Evolutionary conservation across 371 early-diverging fungal genomes (phyloP).

Genomic region (Haplosporangium sp.): DNA sequence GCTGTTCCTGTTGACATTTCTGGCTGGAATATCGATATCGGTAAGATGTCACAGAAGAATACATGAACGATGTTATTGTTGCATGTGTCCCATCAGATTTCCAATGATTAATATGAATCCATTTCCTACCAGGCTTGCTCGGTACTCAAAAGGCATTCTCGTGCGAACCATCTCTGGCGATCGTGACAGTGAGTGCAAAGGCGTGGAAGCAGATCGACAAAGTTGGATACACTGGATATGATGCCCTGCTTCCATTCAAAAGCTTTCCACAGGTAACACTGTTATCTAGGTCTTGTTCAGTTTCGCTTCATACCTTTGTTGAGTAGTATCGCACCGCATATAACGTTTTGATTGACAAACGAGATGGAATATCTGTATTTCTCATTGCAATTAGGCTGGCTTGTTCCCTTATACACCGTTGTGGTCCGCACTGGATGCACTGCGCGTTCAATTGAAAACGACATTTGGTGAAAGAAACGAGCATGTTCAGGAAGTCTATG

Average conservation of each 20-base stretch:
- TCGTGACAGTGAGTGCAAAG: conserved; percentile 41
- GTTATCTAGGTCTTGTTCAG: background rate
- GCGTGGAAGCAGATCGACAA: conserved; percentile 54
- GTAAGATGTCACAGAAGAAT: conserved; percentile 1
- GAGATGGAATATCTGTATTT: background rate
- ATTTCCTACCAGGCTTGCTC: conserved; percentile 23
- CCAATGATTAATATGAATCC: too few species aligned
- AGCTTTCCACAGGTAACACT: conserved; percentile 14
- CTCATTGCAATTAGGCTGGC: conserved; percentile 13
- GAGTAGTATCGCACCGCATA: too few species aligned
- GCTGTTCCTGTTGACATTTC: conserved; percentile 43
- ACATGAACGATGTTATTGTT: background rate
- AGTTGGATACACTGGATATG: conserved; percentile 47
- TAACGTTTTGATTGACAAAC: too few species aligned
- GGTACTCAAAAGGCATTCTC: conserved; percentile 52
- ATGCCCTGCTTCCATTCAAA: conserved; percentile 47
- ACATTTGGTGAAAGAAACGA: conserved; percentile 26
- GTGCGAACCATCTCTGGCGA: conserved; percentile 43
- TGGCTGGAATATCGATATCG: conserved; percentile 50
- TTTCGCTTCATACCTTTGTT: background rate
- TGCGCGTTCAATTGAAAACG: conserved; percentile 35
- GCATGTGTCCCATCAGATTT: too few species aligned
- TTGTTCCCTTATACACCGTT: conserved; percentile 46
- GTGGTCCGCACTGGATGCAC: conserved; percentile 49
- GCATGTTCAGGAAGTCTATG: conserved; percentile 20